Evolutionary conservation across 495 filamentous ascomycete genomes (phyloP), one percentile per base, ranked within the genome.

Genomic region (Daldinia bambusicola): DNA sequence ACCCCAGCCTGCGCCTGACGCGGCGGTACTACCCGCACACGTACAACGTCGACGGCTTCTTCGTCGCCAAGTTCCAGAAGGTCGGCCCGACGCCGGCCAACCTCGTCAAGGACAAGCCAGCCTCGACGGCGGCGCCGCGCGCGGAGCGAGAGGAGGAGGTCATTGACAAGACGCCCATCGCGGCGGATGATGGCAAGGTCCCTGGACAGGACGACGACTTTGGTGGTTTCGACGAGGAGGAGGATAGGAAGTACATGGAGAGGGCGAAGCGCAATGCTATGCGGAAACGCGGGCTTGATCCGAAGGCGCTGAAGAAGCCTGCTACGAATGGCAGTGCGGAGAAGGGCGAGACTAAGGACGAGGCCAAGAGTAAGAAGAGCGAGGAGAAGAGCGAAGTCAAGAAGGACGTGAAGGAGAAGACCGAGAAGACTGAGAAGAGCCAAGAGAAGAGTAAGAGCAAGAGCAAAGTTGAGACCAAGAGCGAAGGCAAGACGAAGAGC

Each of bases 21-120:
- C 86, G 93, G 57, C 85, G 96, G 58, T 99, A 92, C 80, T 98
- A 98, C 80, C 95, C 95, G 0, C 95, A 98, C 72, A 85, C 92
- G 48, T 94, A 95, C 84, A 99, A 99, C 82, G 92, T 99, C 30
- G 95, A 99, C 71, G 95, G 95, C 60, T 99, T 99, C 89, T 99
- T 96, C 78, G 95, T 98, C 63, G 91, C 92, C 75, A 99, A 98
- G 81, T 90, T 99, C 77, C 95, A 96, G 82, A 99, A 99, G 87
- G 87, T 86, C 32, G 95, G 88, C 12, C 91, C 91, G 0, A 92
- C 90, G 12, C 88, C 91, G 0, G 80, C 81, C 34, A 85, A 85
- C 40, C 84, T 84, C 12, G 84, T 87, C 65, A 82, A 79, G 63
- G 77, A 81, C 55, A 82, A 79, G 74, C 66, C 66, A 41, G 67